phyloP scores from a whole-genome alignment of 108 stramenopile species.

The Cylindrotheca fusiformis region DNA sequence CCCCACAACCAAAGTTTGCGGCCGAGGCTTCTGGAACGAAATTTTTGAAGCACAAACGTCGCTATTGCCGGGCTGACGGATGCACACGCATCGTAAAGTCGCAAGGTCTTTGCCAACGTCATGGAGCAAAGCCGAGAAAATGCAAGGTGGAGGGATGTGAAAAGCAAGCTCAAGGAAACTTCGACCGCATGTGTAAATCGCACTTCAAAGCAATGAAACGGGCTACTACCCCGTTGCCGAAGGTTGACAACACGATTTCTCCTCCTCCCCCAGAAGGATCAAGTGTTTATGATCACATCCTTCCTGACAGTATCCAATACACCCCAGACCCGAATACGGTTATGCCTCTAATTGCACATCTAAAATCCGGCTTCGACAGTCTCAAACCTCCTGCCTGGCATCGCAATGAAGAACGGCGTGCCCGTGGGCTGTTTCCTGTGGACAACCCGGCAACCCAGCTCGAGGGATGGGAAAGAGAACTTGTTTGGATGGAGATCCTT shows the following conservation, averaged over 20 bases:
- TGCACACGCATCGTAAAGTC: conserved; percentile 69
- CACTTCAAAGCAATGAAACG: conserved; percentile 57
- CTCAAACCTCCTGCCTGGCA: conserved; percentile 66
- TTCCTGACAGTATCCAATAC: conserved; percentile 48
- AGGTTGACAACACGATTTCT: conserved; percentile 12
- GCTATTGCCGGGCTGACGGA: conserved; percentile 51
- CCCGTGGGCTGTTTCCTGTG: conserved; percentile 55
- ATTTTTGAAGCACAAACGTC: conserved; percentile 60
- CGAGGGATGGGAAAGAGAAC: conserved; percentile 72
- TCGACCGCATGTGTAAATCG: conserved; percentile 66
- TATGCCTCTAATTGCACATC: conserved; percentile 41
- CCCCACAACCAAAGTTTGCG: no score
- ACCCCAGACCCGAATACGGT: conserved; percentile 5
- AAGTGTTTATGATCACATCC: conserved; percentile 62
- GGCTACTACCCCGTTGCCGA: conserved; percentile 31
- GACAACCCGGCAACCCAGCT: conserved; percentile 53
- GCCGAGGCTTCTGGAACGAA: no score
- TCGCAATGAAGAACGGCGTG: conserved; percentile 63
- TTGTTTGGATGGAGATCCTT: conserved; percentile 62
- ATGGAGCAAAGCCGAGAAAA: conserved; percentile 53
- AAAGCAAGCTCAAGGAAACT: conserved; percentile 62
- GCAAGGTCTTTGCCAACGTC: conserved; percentile 61
- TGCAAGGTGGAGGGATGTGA: conserved; percentile 49
- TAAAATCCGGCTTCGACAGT: conserved; percentile 47
- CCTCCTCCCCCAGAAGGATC: conserved; percentile 34